phyloP scores from a whole-genome alignment of 2,329 filamentous ascomycete species.

The Ceratocystis destructans region DNA sequence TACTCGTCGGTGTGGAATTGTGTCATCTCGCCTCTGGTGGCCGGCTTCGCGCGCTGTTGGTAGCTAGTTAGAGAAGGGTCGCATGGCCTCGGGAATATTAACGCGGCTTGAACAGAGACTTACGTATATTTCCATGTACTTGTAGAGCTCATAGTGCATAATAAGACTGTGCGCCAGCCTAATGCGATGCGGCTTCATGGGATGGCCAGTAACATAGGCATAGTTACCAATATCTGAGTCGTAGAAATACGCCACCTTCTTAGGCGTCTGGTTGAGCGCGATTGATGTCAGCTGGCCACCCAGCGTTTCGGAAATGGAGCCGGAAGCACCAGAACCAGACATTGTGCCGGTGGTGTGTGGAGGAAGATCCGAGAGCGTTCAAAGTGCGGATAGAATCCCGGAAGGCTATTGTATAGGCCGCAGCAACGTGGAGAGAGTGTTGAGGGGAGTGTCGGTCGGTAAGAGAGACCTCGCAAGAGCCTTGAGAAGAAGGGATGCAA shows the following conservation, averaged over 20 bases:
- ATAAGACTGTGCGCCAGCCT: constrained; percentile 91
- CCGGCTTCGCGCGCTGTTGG: constrained; percentile 65
- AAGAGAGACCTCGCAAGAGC: not conserved
- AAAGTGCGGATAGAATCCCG: not conserved
- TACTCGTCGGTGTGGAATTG: constrained; percentile 94
- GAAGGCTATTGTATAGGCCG: not conserved
- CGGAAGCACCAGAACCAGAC: constrained; percentile 15
- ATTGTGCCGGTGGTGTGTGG: not conserved
- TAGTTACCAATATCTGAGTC: constrained; percentile 97
- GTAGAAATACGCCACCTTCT: constrained; percentile 96
- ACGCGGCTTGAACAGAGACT: constrained; percentile 32
- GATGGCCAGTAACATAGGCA: constrained; percentile 90
- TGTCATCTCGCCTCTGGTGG: constrained; percentile 76
- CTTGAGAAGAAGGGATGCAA: not conserved
- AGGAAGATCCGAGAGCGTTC: not conserved
- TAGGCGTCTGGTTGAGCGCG: constrained; percentile 40
- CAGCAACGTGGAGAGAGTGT: not conserved
- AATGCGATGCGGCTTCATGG: constrained; percentile 97
- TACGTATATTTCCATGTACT: constrained; percentile 92
- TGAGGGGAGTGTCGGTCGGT: not conserved
- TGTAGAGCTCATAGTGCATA: constrained; percentile 89
- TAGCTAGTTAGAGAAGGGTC: not conserved
- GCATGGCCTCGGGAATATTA: constrained; percentile 5
- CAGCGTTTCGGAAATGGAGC: constrained; percentile 16
- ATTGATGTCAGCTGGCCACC: constrained; percentile 28